A percentile compares a stretch with the other conserved stretches of the same genome.
These are phyloP conservation scores for Blumeria graminis DNA, from an alignment of 2,329 filamentous ascomycete species.

Conservation along the genomic window DNA sequence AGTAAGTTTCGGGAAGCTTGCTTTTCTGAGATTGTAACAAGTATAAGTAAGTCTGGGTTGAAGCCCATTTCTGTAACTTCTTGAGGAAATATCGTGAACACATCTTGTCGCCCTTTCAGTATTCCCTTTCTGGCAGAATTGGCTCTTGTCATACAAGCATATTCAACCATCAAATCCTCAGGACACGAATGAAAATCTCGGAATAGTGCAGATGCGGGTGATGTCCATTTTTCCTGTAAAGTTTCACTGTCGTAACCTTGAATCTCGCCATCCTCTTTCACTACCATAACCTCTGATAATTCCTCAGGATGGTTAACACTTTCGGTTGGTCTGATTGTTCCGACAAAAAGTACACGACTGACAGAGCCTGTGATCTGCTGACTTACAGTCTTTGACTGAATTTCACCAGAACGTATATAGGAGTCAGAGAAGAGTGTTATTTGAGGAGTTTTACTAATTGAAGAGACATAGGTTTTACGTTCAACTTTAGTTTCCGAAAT, in stretches of 20 bases:
- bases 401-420: conserved; percentile 26
- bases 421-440: conserved; percentile 35
- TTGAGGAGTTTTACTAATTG: conserved; percentile 22
- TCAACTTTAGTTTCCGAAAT: conserved; percentile 22
- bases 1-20: conserved; percentile 10
- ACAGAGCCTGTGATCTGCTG: conserved; percentile 18
- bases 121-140: conserved; percentile 14
- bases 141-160: conserved; percentile 14
- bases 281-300: conserved; percentile 23
- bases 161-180: conserved; percentile 15
- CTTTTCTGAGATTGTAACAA: conserved; percentile 15
- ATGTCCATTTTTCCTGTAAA: conserved; percentile 24
- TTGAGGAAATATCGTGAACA: conserved; percentile 26
- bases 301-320: conserved; percentile 3
- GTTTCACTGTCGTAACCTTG: conserved; percentile 33
- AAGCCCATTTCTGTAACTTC: conserved; percentile 20
- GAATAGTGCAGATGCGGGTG: conserved; percentile 16
- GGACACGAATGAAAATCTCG: conserved; percentile 15
- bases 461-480: conserved; percentile 37
- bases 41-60: conserved; percentile 28
- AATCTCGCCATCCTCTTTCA: conserved; percentile 36
- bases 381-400: conserved; percentile 24
- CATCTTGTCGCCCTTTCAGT: conserved; percentile 27
- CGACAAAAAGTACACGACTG: conserved; percentile 21
- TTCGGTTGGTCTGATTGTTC: conserved; percentile 11